These are phyloP conservation scores for Boechera retrofracta DNA, from an alignment of 345 rosid genomes.

Conservation along the genomic window DNA sequence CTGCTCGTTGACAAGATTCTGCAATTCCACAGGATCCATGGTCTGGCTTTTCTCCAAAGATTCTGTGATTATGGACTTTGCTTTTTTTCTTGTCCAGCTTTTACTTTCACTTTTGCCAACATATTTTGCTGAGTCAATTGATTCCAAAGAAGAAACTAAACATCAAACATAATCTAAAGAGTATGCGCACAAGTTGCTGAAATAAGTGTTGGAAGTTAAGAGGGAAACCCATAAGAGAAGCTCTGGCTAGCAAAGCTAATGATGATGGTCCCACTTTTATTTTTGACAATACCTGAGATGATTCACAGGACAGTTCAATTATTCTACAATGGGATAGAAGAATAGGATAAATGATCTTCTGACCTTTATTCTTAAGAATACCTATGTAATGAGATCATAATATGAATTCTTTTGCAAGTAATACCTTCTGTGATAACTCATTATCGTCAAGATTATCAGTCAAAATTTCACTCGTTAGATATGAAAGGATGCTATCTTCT, in stretches of 20 bases:
- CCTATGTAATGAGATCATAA: slow-evolving; percentile 12
- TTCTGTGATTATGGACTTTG: slow-evolving; percentile 69
- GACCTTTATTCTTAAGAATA: neutral
- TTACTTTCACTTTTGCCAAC: slow-evolving; percentile 91
- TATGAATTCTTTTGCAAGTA: slow-evolving; percentile 12
- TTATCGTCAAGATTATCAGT: slow-evolving; percentile 54
- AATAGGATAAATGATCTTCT: slow-evolving; percentile 13
- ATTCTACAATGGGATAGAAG: slow-evolving; percentile 25
- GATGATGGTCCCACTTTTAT: slow-evolving; percentile 83
- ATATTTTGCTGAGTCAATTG: slow-evolving; percentile 69
- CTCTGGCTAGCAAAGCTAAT: slow-evolving; percentile 79
- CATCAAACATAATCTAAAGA: slow-evolving; percentile 23
- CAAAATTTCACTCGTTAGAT: slow-evolving; percentile 68
- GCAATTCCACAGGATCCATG: slow-evolving; percentile 60
- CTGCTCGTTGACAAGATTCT: slow-evolving; percentile 73
- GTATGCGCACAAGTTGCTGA: slow-evolving; percentile 7
- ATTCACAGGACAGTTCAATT: slow-evolving; percentile 18
- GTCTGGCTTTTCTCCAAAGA: slow-evolving; percentile 88
- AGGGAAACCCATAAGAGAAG: slow-evolving; percentile 78
- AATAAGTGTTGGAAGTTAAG: slow-evolving; percentile 30
- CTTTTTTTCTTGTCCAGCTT: slow-evolving; percentile 76
- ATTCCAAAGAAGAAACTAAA: slow-evolving; percentile 27
- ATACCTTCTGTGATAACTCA: slow-evolving; percentile 63
- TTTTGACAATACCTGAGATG: slow-evolving; percentile 69
- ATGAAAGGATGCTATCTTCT: slow-evolving; percentile 79